These are phyloP conservation scores for Penicillium samsonianum DNA, from an alignment of 495 filamentous ascomycete genomes.

Conservation along the genomic window DNA sequence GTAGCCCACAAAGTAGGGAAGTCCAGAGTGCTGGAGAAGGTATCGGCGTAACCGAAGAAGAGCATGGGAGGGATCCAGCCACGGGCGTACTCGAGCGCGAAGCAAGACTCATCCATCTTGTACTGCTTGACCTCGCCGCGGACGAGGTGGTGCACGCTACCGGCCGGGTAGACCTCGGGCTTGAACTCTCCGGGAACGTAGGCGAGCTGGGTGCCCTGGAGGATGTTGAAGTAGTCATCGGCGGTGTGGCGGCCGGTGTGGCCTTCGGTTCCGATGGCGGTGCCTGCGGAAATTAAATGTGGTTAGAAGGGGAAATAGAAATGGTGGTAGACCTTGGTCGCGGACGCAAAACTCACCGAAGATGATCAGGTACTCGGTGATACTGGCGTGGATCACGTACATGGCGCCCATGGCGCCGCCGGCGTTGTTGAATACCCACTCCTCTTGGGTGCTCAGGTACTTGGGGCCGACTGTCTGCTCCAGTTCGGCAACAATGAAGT, in stretches of 20 bases:
- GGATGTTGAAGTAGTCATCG: slow-evolving; percentile 92
- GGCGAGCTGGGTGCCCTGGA: slow-evolving; percentile 70
- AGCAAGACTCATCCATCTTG: slow-evolving; percentile 76
- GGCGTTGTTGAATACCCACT: slow-evolving; percentile 65
- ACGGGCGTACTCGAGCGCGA: slow-evolving; percentile 83
- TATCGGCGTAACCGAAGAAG: slow-evolving; percentile 82
- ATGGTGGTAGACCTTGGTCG: not conserved
- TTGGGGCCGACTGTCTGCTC: slow-evolving; percentile 40
- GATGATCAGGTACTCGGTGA: slow-evolving; percentile 82
- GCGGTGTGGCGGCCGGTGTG: slow-evolving; percentile 85
- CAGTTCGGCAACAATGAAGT: slow-evolving; percentile 57
- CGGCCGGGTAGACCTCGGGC: slow-evolving; percentile 73
- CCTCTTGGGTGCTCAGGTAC: slow-evolving; percentile 47
- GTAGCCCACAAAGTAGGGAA: slow-evolving; percentile 79
- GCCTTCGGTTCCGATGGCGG: slow-evolving; percentile 83
- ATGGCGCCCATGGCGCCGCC: slow-evolving; percentile 87
- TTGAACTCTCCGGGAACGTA: slow-evolving; percentile 69
- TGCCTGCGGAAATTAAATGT: slow-evolving; percentile 48
- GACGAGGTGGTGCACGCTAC: slow-evolving; percentile 73
- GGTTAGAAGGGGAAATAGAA: slow-evolving; percentile 2
- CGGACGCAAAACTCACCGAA: slow-evolving; percentile 53
- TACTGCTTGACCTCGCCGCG: slow-evolving; percentile 84
- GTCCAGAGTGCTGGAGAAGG: slow-evolving; percentile 72
- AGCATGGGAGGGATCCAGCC: slow-evolving; percentile 92
- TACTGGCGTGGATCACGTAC: slow-evolving; percentile 85